These are phyloP conservation scores for Corynespora cassiicola DNA, from an alignment of 2,329 filamentous ascomycete genomes.

Conservation along the genomic window DNA sequence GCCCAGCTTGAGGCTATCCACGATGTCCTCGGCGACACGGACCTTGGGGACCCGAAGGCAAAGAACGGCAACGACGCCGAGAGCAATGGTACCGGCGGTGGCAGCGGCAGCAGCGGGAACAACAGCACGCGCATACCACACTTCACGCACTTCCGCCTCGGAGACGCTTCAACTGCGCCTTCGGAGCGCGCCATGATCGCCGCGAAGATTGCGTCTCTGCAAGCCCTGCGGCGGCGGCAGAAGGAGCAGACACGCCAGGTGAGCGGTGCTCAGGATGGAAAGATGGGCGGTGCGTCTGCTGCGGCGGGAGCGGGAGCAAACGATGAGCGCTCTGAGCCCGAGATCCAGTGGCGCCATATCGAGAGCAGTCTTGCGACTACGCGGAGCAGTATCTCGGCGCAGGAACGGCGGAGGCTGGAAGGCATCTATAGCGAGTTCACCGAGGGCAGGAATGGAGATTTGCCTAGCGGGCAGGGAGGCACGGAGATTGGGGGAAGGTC, in stretches of 20 bases:
- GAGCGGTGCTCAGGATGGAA: conserved; percentile 23
- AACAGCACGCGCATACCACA: conserved; percentile 34
- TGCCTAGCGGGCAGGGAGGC: conserved; percentile 90
- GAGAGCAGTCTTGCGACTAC: conserved; percentile 78
- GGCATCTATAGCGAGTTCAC: conserved; percentile 94
- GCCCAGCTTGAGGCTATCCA: conserved; percentile 97
- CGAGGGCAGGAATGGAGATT: conserved; percentile 88
- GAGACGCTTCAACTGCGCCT: conserved; percentile 54
- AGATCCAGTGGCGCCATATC: conserved; percentile 85
- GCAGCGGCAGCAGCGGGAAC: conserved; percentile 20
- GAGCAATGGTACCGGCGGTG: conserved; percentile 30
- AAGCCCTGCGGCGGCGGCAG: conserved; percentile 70
- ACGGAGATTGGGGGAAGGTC: conserved; percentile 92
- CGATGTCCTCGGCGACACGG: conserved; percentile 75
- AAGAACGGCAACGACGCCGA: conserved; percentile 36
- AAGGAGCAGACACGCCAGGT: conserved; percentile 50
- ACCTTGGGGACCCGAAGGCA: conserved; percentile 37
- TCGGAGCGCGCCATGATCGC: conserved; percentile 77
- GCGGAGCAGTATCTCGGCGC: conserved; percentile 78
- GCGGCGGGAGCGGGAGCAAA: conserved; percentile 34
- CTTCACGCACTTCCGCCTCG: conserved; percentile 78
- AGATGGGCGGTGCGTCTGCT: too few relatives aligned
- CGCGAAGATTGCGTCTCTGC: conserved; percentile 82
- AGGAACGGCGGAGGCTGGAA: conserved; percentile 76
- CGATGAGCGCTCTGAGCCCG: conserved; percentile 68